Evolutionary conservation across 768 basidiomycete genomes (phyloP).

Genomic region (Phanerochaete sordida): DNA sequence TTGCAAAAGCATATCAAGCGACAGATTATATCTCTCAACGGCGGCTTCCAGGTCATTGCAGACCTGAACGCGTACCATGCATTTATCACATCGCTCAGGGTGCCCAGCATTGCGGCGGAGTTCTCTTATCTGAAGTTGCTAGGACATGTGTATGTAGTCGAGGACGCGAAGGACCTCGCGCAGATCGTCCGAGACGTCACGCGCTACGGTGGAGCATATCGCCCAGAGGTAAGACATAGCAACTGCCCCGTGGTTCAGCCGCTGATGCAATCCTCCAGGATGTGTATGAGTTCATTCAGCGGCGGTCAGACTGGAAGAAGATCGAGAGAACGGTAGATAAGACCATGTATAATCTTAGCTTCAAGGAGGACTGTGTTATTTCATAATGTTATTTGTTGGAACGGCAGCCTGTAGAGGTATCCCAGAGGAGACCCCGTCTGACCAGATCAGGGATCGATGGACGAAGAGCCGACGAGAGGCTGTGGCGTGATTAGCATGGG

Average conservation of each 20-base stretch:
- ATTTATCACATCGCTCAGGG: constrained; percentile 86
- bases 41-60: constrained; percentile 94
- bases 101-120: constrained; percentile 66
- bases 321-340: constrained; percentile 96
- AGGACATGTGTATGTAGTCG: constrained; percentile 93
- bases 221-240: constrained; percentile 69
- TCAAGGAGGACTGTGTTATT: constrained; percentile 81
- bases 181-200: constrained; percentile 95
- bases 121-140: constrained; percentile 97
- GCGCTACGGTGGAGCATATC: constrained; percentile 90
- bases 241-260: neutral
- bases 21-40: constrained; percentile 91
- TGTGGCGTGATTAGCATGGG: neutral
- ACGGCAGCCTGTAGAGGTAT: too few species aligned
- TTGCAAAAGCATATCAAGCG: constrained; percentile 95
- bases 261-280: constrained; percentile 35
- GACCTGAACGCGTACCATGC: constrained; percentile 92
- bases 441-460: neutral
- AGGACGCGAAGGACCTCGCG: constrained; percentile 94
- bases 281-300: constrained; percentile 93
- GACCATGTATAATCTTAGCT: constrained; percentile 90
- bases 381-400: constrained; percentile 3
- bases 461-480: neutral
- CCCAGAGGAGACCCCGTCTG: neutral
- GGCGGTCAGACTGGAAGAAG: constrained; percentile 96